These are phyloP conservation scores for Malus asiatica DNA, from an alignment of 306 rosid genomes.

Conservation along the genomic window DNA sequence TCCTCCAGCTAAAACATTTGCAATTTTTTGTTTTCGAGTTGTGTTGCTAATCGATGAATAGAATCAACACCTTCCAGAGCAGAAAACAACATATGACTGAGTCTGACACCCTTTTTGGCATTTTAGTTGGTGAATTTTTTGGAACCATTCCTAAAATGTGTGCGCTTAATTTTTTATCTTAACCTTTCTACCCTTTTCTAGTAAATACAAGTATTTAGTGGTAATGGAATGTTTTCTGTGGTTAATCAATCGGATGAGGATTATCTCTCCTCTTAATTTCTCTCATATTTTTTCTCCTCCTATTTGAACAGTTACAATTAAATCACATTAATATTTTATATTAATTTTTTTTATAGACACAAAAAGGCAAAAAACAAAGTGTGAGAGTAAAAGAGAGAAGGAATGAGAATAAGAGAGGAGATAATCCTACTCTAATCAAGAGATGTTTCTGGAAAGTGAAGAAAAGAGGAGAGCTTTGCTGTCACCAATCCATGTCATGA, in stretches of 20 bases:
- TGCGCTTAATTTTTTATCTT: not conserved
- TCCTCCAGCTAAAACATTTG: too few relatives aligned
- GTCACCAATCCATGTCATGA: not conserved
- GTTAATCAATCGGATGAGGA: not conserved
- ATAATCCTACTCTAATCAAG: too few relatives aligned
- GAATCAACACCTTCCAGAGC: not conserved
- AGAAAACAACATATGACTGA: not conserved
- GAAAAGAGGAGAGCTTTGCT: not conserved
- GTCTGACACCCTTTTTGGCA: not conserved
- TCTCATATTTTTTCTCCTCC: too few relatives aligned
- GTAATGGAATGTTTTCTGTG: not conserved
- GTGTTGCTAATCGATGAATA: not conserved
- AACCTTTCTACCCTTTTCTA: not conserved
- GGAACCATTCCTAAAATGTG: not conserved
- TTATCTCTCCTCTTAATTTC: too few relatives aligned
- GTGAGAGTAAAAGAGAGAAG: too few relatives aligned
- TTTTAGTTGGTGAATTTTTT: not conserved
- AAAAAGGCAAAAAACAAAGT: too few relatives aligned
- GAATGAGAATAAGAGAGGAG: rapidly evolving
- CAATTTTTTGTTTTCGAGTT: not conserved
- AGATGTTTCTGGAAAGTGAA: constrained; percentile 16
- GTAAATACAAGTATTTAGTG: not conserved
- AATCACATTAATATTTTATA: too few relatives aligned
- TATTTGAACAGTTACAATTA: too few relatives aligned
- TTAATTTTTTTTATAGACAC: too few relatives aligned